These are phyloP conservation scores for Melanogaster broomeanus DNA, from an alignment of 768 basidiomycete genomes.

Conservation along the genomic window DNA sequence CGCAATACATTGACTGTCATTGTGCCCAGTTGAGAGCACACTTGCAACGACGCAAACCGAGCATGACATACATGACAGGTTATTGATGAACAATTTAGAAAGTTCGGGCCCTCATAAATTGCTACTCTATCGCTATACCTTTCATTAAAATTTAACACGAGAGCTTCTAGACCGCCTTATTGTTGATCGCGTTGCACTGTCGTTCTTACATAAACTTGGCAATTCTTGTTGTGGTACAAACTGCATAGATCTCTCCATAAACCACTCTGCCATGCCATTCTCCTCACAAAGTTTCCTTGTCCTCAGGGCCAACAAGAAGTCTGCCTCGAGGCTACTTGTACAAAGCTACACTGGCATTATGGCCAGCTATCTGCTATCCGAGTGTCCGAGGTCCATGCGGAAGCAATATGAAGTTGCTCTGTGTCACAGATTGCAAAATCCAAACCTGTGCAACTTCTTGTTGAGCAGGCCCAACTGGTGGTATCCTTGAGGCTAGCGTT, in stretches of 20 bases:
- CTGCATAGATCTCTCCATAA: neutral
- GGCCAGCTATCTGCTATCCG: neutral
- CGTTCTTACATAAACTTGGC: neutral
- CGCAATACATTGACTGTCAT: constrained; percentile 1
- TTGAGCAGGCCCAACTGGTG: neutral
- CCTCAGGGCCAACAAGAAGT: neutral
- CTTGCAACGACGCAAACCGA: neutral
- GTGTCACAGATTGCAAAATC: neutral
- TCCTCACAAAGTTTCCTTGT: neutral
- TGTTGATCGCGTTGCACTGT: neutral
- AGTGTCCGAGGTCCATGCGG: constrained; percentile 21
- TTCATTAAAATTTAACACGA: too few relatives aligned
- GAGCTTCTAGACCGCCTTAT: neutral
- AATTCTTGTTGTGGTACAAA: neutral
- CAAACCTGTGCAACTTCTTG: constrained; percentile 6
- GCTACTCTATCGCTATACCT: neutral
- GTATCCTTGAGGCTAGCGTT: constrained; percentile 3
- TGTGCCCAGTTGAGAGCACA: neutral
- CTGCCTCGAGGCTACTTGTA: neutral
- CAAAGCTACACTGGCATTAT: neutral
- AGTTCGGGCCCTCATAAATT: too few relatives aligned
- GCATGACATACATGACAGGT: neutral
- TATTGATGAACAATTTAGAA: neutral
- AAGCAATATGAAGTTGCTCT: neutral
- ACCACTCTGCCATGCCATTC: neutral